These are phyloP conservation scores for Mesembryanthemum crystallinum DNA, from an alignment of 148 eudicot genomes.

Conservation along the genomic window DNA sequence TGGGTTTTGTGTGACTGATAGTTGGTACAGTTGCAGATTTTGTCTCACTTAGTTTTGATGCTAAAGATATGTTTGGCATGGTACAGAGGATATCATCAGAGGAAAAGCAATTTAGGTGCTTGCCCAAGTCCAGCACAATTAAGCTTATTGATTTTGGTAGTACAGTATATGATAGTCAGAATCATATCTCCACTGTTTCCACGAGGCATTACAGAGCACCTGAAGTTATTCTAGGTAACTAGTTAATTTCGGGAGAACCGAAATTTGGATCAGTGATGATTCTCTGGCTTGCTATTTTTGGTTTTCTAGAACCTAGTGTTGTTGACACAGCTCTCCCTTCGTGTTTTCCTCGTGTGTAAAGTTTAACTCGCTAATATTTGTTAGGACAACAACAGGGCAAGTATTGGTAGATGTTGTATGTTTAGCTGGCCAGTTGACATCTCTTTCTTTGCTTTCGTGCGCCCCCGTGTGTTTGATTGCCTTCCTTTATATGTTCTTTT, in stretches of 20 bases:
- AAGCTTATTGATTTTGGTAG: conserved; percentile 97
- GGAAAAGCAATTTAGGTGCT: conserved; percentile 50
- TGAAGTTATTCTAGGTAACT: conserved; percentile 88
- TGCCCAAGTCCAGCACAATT: conserved; percentile 86
- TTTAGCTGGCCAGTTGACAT: no score
- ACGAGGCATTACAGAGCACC: conserved; percentile 98
- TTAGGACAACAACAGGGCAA: not conserved
- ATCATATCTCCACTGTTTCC: conserved; percentile 74
- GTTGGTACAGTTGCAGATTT: conserved; percentile 11
- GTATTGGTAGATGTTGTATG: not conserved
- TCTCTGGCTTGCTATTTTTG: not conserved
- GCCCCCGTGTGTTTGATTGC: not conserved
- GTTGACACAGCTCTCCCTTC: not conserved
- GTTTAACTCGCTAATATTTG: not conserved
- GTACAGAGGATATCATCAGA: conserved; percentile 56
- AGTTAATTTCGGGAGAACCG: conserved; percentile 32
- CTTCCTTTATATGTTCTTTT: not conserved
- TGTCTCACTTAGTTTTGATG: conserved; percentile 29
- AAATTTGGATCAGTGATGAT: conserved; percentile 18
- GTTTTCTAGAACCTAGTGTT: not conserved
- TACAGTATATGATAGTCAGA: conserved; percentile 68
- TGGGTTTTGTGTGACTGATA: conserved; percentile 34
- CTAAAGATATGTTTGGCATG: conserved; percentile 40
- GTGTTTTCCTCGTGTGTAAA: not conserved
- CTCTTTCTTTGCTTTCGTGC: not conserved